A percentile compares a stretch with the other conserved stretches of the same genome.
phyloP scores from a whole-genome alignment of 2,329 filamentous ascomycete genomes.

The Sporothrix sp. region DNA sequence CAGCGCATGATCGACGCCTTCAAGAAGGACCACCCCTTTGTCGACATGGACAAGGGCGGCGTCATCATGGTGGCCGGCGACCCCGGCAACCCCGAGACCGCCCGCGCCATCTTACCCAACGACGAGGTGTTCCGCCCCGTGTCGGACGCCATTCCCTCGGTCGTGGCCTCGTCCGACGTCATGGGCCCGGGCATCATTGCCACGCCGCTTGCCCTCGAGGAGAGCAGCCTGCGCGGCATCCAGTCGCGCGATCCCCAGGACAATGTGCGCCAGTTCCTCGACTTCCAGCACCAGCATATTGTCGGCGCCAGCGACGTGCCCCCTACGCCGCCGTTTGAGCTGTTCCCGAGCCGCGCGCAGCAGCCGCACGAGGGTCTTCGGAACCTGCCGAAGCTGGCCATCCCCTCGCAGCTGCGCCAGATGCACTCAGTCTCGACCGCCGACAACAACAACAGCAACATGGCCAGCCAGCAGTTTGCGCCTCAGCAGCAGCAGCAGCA shows the following conservation, averaged over 20 bases:
- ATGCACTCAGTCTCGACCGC: not conserved
- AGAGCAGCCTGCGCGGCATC: conserved; percentile 60
- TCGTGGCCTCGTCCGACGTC: conserved; percentile 85
- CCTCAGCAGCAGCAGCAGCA: not conserved
- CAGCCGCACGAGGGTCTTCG: conserved; percentile 47
- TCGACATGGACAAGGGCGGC: conserved; percentile 47
- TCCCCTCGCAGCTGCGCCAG: conserved; percentile 32
- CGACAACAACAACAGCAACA: too few species aligned
- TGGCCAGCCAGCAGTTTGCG: not conserved
- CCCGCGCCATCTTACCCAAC: conserved; percentile 38
- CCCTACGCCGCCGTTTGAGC: conserved; percentile 60
- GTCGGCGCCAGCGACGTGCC: conserved; percentile 45
- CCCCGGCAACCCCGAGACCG: conserved; percentile 64
- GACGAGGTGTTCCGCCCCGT: conserved; percentile 52
- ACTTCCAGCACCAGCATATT: conserved; percentile 64
- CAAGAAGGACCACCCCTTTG: conserved; percentile 63
- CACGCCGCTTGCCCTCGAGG: conserved; percentile 59
- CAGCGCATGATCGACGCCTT: conserved; percentile 68
- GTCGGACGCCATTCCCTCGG: conserved; percentile 68
- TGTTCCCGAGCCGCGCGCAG: conserved; percentile 33
- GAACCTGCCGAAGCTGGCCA: conserved; percentile 52
- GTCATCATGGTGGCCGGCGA: conserved; percentile 70
- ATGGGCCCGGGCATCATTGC: conserved; percentile 56
- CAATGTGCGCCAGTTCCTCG: conserved; percentile 83
- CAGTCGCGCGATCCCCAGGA: conserved; percentile 75